Evolutionary conservation across 2,329 filamentous ascomycete species (phyloP).

Genomic region (Diaporthe velutina): DNA sequence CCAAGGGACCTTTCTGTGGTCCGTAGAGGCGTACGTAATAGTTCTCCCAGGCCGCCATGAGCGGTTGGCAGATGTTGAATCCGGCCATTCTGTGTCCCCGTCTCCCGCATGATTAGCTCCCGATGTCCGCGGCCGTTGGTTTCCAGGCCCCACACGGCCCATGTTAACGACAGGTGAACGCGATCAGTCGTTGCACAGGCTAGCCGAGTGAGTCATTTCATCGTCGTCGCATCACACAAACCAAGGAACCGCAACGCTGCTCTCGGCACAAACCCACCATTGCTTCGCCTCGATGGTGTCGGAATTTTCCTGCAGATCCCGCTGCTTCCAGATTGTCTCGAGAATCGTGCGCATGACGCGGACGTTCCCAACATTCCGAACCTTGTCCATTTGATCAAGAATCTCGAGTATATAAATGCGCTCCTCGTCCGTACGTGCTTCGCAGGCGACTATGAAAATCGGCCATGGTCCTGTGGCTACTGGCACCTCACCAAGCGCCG

Average conservation of each 20-base stretch:
- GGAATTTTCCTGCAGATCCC: background rate
- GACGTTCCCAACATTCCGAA: background rate
- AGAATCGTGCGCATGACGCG: background rate
- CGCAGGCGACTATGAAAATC: background rate
- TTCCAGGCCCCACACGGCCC: background rate
- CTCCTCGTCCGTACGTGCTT: background rate
- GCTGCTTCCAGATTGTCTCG: constrained; percentile 1
- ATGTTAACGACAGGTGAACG: background rate
- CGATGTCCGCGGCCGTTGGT: background rate
- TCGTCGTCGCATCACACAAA: background rate
- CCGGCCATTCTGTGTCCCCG: background rate
- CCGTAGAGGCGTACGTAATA: background rate
- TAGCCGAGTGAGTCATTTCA: background rate
- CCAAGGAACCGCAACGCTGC: background rate
- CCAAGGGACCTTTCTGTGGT: background rate
- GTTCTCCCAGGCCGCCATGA: background rate
- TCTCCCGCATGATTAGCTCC: background rate
- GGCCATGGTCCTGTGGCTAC: constrained; percentile 1
- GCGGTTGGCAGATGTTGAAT: background rate
- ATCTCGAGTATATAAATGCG: background rate
- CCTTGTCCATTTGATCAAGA: background rate
- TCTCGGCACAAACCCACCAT: background rate
- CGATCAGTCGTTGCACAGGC: background rate
- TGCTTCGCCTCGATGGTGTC: background rate
- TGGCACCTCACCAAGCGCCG: background rate